Percentiles rank a stretch among this genome's conserved stretches.
phyloP scores from a whole-genome alignment of 2,329 filamentous ascomycete species.

The Fusarium ambrosium region DNA sequence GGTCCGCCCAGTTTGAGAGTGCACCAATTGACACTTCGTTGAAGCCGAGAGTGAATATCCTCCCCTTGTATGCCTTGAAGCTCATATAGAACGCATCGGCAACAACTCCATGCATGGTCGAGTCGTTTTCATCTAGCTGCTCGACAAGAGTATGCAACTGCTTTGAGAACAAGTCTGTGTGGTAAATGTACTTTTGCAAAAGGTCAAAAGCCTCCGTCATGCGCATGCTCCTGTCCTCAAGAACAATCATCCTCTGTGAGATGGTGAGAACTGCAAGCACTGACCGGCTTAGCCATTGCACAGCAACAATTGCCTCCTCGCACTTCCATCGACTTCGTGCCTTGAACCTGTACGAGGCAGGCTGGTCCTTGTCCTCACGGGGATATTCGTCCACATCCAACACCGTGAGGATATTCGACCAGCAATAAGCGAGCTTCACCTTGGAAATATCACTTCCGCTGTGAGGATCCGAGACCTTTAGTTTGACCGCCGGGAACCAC shows the following conservation, averaged over 20 bases:
- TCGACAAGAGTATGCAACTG: slow-evolving; percentile 90
- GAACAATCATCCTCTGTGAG: slow-evolving; percentile 90
- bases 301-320: slow-evolving; percentile 94
- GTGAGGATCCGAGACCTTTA: slow-evolving; percentile 80
- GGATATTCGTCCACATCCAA: slow-evolving; percentile 85
- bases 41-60: slow-evolving; percentile 92
- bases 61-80: slow-evolving; percentile 93
- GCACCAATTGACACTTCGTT: slow-evolving; percentile 92
- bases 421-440: slow-evolving; percentile 95
- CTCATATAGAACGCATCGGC: slow-evolving; percentile 99
- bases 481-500: slow-evolving; percentile 96
- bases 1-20: slow-evolving; percentile 96
- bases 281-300: slow-evolving; percentile 96
- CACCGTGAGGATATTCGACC: slow-evolving; percentile 97
- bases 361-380: slow-evolving; percentile 79
- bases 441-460: slow-evolving; percentile 79
- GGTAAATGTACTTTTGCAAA: slow-evolving; percentile 91
- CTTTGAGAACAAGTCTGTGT: slow-evolving; percentile 88
- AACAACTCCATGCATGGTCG: slow-evolving; percentile 93
- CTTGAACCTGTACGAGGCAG: slow-evolving; percentile 82
- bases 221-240: slow-evolving; percentile 89
- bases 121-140: slow-evolving; percentile 86
- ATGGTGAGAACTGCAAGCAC: slow-evolving; percentile 93
- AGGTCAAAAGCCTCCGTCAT: slow-evolving; percentile 97
- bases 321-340: slow-evolving; percentile 91